phyloP scores from a whole-genome alignment of 805 yeast genomes.

The Starmerella potacharoeniae region DNA sequence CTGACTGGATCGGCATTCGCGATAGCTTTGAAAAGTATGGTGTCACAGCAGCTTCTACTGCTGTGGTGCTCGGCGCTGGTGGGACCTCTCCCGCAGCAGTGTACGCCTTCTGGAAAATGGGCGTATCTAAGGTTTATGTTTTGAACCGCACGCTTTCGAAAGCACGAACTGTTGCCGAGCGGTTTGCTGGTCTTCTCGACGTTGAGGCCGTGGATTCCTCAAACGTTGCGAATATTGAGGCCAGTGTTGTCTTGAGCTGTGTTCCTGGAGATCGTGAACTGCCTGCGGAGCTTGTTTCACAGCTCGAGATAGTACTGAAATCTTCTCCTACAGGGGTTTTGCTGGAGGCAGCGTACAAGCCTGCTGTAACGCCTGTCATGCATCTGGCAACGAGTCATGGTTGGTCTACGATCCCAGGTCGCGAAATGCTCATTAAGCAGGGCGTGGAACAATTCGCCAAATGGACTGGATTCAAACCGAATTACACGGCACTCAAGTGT shows the following conservation, averaged over 20 bases:
- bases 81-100: conserved; percentile 95
- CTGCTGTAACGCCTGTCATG: conserved; percentile 79
- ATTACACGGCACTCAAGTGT: conserved; percentile 20
- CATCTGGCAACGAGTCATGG: conserved; percentile 49
- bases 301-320: conserved; percentile 20
- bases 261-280: conserved; percentile 20
- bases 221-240: conserved; percentile 35
- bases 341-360: conserved; percentile 92
- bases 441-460: conserved; percentile 76
- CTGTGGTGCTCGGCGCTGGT: conserved; percentile 89
- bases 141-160: conserved; percentile 69
- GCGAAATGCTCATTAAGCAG: conserved; percentile 84
- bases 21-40: conserved; percentile 57
- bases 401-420: conserved; percentile 85
- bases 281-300: conserved; percentile 9
- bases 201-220: conserved; percentile 49
- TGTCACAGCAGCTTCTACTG: conserved; percentile 37
- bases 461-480: conserved; percentile 43
- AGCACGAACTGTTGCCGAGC: conserved; percentile 43
- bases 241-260: conserved; percentile 31
- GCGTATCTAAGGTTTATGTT: conserved; percentile 65
- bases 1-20: conserved; percentile 88
- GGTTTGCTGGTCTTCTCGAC: conserved; percentile 39
- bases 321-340: conserved; percentile 37
- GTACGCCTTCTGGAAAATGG: conserved; percentile 68